Percentiles rank a stretch among this genome's conserved stretches.
These are phyloP conservation scores for Penicillium ucsense DNA, from an alignment of 495 filamentous ascomycete genomes.

Conservation along the genomic window DNA sequence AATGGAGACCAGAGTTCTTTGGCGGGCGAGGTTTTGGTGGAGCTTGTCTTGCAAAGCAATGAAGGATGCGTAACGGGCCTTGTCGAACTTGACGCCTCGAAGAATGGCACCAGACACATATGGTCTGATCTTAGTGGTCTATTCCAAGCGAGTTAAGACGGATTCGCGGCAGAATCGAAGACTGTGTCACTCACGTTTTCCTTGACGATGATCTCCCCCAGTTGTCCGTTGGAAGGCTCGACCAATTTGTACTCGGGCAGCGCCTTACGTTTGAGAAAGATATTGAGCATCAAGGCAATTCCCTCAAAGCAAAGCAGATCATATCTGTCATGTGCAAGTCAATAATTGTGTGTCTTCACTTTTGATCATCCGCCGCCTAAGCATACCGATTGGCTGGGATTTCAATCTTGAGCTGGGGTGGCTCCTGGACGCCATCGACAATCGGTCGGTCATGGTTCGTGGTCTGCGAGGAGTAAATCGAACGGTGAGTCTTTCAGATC, in stretches of 20 bases:
- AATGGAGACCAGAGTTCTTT: slow-evolving; percentile 88
- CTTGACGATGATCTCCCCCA: slow-evolving; percentile 70
- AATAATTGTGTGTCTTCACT: neutral
- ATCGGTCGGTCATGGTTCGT: slow-evolving; percentile 63
- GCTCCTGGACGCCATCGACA: slow-evolving; percentile 70
- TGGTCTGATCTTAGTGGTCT: slow-evolving; percentile 73
- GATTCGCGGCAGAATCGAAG: neutral
- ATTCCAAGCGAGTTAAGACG: neutral
- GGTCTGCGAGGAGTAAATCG: slow-evolving; percentile 35
- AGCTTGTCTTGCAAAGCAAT: slow-evolving; percentile 97
- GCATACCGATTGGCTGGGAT: slow-evolving; percentile 84
- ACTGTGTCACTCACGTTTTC: slow-evolving; percentile 43
- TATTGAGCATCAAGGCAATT: slow-evolving; percentile 88
- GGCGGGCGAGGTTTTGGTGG: slow-evolving; percentile 88
- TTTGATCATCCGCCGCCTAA: neutral
- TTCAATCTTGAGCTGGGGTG: slow-evolving; percentile 93
- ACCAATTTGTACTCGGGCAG: slow-evolving; percentile 71
- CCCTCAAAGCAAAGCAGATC: slow-evolving; percentile 98
- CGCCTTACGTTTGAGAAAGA: slow-evolving; percentile 68
- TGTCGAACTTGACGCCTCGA: slow-evolving; percentile 81
- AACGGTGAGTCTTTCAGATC: neutral
- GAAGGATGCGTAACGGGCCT: slow-evolving; percentile 91
- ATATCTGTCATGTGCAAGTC: slow-evolving; percentile 51
- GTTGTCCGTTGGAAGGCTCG: slow-evolving; percentile 58
- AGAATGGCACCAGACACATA: slow-evolving; percentile 82